These are phyloP conservation scores for Periconia macrospinosa DNA, from an alignment of 2,329 filamentous ascomycete genomes.

Conservation along the genomic window DNA sequence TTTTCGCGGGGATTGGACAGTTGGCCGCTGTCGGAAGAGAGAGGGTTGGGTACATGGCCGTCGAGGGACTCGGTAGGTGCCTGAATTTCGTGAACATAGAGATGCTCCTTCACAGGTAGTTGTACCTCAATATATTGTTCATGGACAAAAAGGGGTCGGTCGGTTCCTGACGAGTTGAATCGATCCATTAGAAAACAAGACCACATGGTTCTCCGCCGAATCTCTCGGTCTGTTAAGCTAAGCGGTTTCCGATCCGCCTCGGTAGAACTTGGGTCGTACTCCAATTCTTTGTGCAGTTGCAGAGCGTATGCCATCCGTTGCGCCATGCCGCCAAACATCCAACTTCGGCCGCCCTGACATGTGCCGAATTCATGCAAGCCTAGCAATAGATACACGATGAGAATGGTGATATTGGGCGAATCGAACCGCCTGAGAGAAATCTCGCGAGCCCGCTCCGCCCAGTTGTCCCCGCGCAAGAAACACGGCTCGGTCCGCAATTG, in stretches of 20 bases:
- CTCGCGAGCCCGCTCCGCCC: constrained; percentile 83
- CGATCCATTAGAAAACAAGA: constrained; percentile 96
- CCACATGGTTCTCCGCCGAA: constrained; percentile 94
- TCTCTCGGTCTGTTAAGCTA: constrained; percentile 91
- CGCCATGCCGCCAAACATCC: constrained; percentile 93
- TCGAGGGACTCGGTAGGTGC: constrained; percentile 82
- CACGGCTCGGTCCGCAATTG: constrained; percentile 74
- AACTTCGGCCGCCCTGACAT: constrained; percentile 92
- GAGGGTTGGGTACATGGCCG: constrained; percentile 67
- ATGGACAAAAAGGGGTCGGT: constrained; percentile 86
- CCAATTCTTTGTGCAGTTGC: constrained; percentile 88
- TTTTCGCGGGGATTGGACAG: constrained; percentile 72
- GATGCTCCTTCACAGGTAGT: constrained; percentile 84
- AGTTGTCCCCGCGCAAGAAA: constrained; percentile 87
- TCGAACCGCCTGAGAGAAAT: constrained; percentile 89
- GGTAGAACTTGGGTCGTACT: constrained; percentile 74
- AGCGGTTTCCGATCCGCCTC: constrained; percentile 64
- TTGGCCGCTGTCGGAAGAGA: constrained; percentile 65
- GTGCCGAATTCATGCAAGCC: constrained; percentile 96
- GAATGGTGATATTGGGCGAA: constrained; percentile 91
- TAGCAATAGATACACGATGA: constrained; percentile 86
- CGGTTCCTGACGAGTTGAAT: constrained; percentile 94
- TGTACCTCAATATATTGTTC: constrained; percentile 89
- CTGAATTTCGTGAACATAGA: constrained; percentile 89
- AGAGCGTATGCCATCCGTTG: constrained; percentile 96